Evolutionary conservation across 805 yeast species (phyloP), one percentile per base, ranked within the genome.

Genomic region (Ogataea degrootiae): DNA sequence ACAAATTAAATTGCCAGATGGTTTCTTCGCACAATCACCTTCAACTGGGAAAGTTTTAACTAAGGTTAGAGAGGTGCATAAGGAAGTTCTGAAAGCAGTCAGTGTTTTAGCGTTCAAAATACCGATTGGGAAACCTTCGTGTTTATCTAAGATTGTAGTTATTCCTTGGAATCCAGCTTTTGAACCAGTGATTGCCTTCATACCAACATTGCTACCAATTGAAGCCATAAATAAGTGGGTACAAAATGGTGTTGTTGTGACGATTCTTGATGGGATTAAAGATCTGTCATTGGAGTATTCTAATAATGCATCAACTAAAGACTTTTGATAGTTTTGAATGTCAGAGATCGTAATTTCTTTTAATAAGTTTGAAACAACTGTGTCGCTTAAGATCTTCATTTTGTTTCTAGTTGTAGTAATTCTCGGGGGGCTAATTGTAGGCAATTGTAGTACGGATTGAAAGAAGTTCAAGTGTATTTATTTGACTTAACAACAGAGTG

Each of bases 31-130:
- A 11, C 54, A 48, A 1, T 42, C 45, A 26, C 38, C 47, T 4
- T 62, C 49, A 0, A 60, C 54, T 1, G 67, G 61, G 38, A 67
- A 65, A 15, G 60, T 57, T 48, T 71, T 72, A 12, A 62, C 64
- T 47, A 82, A 57, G 0, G 79, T 77, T 17, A 80, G 58, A 6
- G 75, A 68, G 26, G 80, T 73, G 26, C 80, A 77, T 46, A 83
- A 65, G 0, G 87, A 87, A 3, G 89, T 83, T 58, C 88, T 70
- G 52, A 82, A 80, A 0, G 85, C 88, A 2, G 88, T 83, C 36
- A 82, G 60, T 1, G 80, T 71, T 44, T 70, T 69, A 2, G 85
- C 87, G 55, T 80, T 81, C 35, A 83, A 58, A 3, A 82, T 65
- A 3, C 85, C 87, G 9, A 62, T 42, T 7, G 80, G 60, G 29